These are phyloP conservation scores for Colletotrichum spaethianum DNA, from an alignment of 2,329 filamentous ascomycete genomes.

Conservation along the genomic window DNA sequence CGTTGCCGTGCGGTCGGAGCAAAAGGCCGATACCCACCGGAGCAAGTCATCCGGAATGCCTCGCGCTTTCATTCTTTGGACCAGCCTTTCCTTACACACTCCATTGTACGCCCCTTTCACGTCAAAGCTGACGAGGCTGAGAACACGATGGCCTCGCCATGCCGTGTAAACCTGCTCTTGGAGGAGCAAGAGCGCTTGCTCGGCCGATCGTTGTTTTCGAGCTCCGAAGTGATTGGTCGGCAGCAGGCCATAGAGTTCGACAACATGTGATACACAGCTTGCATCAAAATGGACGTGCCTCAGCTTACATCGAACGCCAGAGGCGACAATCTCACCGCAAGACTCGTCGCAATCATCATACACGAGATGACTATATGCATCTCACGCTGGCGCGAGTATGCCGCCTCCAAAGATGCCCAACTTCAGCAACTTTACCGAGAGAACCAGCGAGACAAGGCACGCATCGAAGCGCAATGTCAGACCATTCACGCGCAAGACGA, in stretches of 20 bases:
- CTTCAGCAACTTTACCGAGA: no score
- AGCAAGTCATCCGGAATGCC: slow-evolving; percentile 43
- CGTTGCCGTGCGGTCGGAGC: slow-evolving; percentile 42
- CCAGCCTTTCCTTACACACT: slow-evolving; percentile 51
- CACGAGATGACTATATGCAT: no score
- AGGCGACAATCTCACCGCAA: no score
- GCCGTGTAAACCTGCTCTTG: slow-evolving; percentile 19
- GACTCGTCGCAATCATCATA: no score
- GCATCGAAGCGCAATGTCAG: no score
- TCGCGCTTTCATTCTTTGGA: slow-evolving; percentile 43
- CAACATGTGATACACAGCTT: slow-evolving; percentile 9
- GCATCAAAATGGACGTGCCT: no score
- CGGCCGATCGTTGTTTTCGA: slow-evolving; percentile 13
- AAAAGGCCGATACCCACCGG: slow-evolving; percentile 46
- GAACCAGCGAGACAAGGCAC: no score
- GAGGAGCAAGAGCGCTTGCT: slow-evolving; percentile 15
- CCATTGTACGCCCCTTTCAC: slow-evolving; percentile 59
- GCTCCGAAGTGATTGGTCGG: slow-evolving; percentile 17
- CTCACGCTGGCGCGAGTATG: no score
- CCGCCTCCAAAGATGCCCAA: no score
- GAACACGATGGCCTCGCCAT: slow-evolving; percentile 42
- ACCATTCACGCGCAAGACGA: no score
- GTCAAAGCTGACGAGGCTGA: slow-evolving; percentile 55
- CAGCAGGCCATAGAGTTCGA: slow-evolving; percentile 8
- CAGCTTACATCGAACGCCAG: slow-evolving; percentile 45